phyloP scores from a whole-genome alignment of 768 basidiomycete genomes.

The Lactarius sanguifluus region DNA sequence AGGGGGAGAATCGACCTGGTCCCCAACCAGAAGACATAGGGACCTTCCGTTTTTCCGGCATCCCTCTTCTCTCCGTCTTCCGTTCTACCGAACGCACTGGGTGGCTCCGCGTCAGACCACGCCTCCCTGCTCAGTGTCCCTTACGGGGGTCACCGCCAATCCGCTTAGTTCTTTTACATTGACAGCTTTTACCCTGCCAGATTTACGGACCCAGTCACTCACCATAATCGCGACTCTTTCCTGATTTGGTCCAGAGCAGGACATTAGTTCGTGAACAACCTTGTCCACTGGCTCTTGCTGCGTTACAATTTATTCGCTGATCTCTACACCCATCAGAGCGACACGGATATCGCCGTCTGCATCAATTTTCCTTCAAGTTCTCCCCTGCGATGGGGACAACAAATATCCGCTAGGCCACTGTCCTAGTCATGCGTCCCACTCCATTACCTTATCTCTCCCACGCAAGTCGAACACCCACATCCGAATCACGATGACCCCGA shows the following conservation, averaged over 20 bases:
- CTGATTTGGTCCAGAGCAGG: no score
- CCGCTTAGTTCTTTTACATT: constrained; percentile 13
- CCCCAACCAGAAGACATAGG: no score
- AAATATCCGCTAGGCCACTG: not conserved
- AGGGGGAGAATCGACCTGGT: no score
- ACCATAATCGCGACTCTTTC: not conserved
- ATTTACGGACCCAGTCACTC: constrained; percentile 15
- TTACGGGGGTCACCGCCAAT: constrained; percentile 7
- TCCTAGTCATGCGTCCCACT: not conserved
- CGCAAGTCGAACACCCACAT: not conserved
- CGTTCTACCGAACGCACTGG: not conserved
- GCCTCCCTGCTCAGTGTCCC: constrained; percentile 14
- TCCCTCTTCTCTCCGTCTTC: not conserved
- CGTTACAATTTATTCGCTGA: not conserved
- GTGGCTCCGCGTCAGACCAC: constrained; percentile 8
- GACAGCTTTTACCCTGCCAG: constrained; percentile 6
- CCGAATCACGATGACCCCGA: not conserved
- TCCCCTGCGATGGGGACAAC: not conserved
- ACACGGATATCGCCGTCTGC: not conserved
- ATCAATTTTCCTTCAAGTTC: not conserved
- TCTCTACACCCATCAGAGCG: not conserved
- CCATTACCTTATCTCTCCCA: not conserved
- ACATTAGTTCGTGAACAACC: not conserved
- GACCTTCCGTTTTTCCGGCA: not conserved
- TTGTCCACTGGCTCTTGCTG: not conserved